phyloP scores from a whole-genome alignment of 805 yeast genomes.

The Candida incommunis region DNA sequence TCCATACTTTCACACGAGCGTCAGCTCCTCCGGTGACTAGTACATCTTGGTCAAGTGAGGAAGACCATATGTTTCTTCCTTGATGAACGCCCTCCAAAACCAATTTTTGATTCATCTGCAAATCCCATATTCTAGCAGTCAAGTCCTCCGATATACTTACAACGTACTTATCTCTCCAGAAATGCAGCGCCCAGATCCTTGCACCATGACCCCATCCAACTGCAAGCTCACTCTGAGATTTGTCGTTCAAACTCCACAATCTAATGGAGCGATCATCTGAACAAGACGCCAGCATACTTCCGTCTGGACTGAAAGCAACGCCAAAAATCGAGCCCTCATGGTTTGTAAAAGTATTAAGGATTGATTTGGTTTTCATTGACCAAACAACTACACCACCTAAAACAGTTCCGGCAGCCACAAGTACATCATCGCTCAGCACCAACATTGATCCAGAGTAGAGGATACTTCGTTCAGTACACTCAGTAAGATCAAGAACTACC shows the following conservation, averaged over 20 bases:
- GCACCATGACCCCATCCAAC: slow-evolving; percentile 97
- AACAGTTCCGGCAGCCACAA: slow-evolving; percentile 84
- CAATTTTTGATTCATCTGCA: slow-evolving; percentile 8
- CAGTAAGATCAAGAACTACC: slow-evolving; percentile 20
- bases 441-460: slow-evolving; percentile 75
- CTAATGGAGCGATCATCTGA: slow-evolving; percentile 89
- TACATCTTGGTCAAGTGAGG: slow-evolving; percentile 38
- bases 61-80: slow-evolving; percentile 75
- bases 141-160: slow-evolving; percentile 80
- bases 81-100: slow-evolving; percentile 39
- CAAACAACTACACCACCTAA: slow-evolving; percentile 77
- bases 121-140: slow-evolving; percentile 65
- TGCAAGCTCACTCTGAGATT: slow-evolving; percentile 46
- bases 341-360: slow-evolving; percentile 43
- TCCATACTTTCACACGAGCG: slow-evolving; percentile 60
- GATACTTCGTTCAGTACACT: slow-evolving; percentile 62
- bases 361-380: slow-evolving; percentile 28
- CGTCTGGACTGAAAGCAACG: slow-evolving; percentile 45
- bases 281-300: slow-evolving; percentile 53
- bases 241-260: slow-evolving; percentile 49
- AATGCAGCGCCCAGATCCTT: slow-evolving; percentile 74
- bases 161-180: slow-evolving; percentile 29
- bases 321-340: slow-evolving; percentile 92
- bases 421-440: slow-evolving; percentile 26
- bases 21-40: slow-evolving; percentile 91